Evolutionary conservation across 306 rosid genomes (phyloP).

Genomic region (Prunus persica): DNA sequence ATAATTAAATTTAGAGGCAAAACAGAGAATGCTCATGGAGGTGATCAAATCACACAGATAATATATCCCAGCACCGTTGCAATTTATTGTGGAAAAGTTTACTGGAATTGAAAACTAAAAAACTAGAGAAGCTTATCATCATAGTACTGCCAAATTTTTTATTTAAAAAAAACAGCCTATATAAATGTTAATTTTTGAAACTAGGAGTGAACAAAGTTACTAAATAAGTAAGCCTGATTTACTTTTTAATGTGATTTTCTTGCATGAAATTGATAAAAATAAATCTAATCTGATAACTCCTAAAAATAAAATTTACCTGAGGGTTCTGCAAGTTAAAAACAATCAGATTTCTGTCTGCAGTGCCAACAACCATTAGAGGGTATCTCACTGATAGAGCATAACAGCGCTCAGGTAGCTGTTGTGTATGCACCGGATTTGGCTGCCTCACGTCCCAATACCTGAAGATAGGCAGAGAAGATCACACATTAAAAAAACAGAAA

Average conservation of each 20-base stretch:
- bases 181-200: background rate
- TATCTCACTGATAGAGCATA: constrained; percentile 60
- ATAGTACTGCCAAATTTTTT: no score
- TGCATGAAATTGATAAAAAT: background rate
- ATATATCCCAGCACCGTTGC: background rate
- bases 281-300: background rate
- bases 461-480: background rate
- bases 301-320: constrained; percentile 46
- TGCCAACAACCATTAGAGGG: constrained; percentile 85
- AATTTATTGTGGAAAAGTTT: background rate
- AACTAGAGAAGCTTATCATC: no score
- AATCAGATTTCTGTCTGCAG: constrained; percentile 80
- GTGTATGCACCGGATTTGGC: constrained; percentile 81
- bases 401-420: constrained; percentile 78
- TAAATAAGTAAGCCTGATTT: background rate
- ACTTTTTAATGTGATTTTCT: background rate
- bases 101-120: background rate
- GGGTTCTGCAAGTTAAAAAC: constrained; percentile 81
- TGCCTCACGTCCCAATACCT: constrained; percentile 92
- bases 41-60: background rate
- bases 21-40: background rate
- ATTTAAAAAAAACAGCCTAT: background rate
- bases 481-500: background rate
- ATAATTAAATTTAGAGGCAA: background rate
- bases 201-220: background rate